phyloP scores from a whole-genome alignment of 2,329 filamentous ascomycete species.

The Didymella glomerata region DNA sequence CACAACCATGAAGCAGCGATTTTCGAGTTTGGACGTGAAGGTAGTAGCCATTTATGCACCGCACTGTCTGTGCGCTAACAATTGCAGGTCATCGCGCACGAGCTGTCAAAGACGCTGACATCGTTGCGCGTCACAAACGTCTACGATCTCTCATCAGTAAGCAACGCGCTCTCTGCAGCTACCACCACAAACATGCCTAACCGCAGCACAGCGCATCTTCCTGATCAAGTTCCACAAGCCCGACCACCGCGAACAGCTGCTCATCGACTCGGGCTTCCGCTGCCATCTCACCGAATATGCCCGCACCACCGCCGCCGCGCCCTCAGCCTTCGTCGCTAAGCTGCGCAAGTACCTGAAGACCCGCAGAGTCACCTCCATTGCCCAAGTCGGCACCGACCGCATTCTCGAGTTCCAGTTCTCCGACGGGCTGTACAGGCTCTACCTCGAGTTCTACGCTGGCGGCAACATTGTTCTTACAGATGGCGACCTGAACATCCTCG shows the following conservation, averaged over 20 bases:
- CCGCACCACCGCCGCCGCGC: conserved; percentile 82
- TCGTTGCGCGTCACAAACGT: conserved; percentile 88
- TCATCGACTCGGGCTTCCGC: conserved; percentile 95
- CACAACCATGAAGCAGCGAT: conserved; percentile 76
- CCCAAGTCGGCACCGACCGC: conserved; percentile 90
- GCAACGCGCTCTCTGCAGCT: conserved; percentile 22
- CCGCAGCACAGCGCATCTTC: conserved; percentile 74
- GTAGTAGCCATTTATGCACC: conserved; percentile 49
- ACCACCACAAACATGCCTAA: conserved; percentile 10
- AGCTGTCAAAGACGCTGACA: conserved; percentile 80
- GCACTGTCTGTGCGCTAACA: not conserved
- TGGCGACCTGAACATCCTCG: conserved; percentile 79
- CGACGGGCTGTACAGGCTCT: conserved; percentile 86
- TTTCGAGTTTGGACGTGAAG: conserved; percentile 81
- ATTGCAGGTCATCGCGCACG: conserved; percentile 85
- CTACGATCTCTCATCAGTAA: conserved; percentile 87
- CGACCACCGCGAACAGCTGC: conserved; percentile 84
- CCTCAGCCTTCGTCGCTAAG: conserved; percentile 84
- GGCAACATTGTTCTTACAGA: conserved; percentile 96
- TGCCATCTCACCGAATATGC: conserved; percentile 93
- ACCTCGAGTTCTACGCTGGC: conserved; percentile 94
- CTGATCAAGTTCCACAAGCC: conserved; percentile 95
- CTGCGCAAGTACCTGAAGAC: conserved; percentile 90
- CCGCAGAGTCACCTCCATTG: conserved; percentile 78
- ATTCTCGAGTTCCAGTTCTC: conserved; percentile 93